Base-by-base conservation (phyloP, 2,329 filamentous ascomycete genomes). In the Elsinoe australis region DNA sequence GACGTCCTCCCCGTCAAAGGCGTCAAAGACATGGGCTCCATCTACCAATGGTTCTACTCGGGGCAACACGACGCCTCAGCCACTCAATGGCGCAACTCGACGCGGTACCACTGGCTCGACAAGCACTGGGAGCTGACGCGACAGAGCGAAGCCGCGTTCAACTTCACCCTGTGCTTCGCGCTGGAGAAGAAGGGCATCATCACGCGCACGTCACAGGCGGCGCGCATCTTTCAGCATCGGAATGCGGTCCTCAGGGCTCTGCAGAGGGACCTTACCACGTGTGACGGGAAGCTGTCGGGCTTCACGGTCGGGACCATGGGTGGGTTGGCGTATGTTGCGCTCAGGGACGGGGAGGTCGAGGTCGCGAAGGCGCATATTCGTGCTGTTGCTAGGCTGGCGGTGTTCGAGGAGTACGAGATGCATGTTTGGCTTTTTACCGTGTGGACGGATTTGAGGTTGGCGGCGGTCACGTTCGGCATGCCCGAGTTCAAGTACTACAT, bases 91-190 rank as follows among this genome's bases (percentile, higher is more conserved):
- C 39, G 28, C 7, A 44, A 44, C 15, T 29, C 21, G 22, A 26
- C 39, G 6, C 39, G 39, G 5, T 44, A 44, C n/a, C 39, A 44
- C 39, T 44, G 39, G 39, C 39, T 44, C 9, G 39, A 44, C 17
- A 44, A 44, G 22, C 39, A 44, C 31, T 44, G 39, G 39, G 39
- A 44, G 14, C 15, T 44, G 22, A 44, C 39, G 12, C 24, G 39
- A 9, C 39, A 44, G 28, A 31, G 24, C 7, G 24, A 15, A 28
- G 28, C 26, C 14, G 32, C 31, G 39, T 44, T 44, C 39, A 44
- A 44, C 17, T 44, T 44, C 15, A 44, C 7, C 14, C 26, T 44
- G 2, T 44, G 39, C 17, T 44, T 44, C 17, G 39, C 39, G 9
- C 26, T 44, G 5, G 39, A 44, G 28, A 44, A 44, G 39, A 44